phyloP scores from a whole-genome alignment of 2,329 filamentous ascomycete genomes.

The Arachnomyces sp. region DNA sequence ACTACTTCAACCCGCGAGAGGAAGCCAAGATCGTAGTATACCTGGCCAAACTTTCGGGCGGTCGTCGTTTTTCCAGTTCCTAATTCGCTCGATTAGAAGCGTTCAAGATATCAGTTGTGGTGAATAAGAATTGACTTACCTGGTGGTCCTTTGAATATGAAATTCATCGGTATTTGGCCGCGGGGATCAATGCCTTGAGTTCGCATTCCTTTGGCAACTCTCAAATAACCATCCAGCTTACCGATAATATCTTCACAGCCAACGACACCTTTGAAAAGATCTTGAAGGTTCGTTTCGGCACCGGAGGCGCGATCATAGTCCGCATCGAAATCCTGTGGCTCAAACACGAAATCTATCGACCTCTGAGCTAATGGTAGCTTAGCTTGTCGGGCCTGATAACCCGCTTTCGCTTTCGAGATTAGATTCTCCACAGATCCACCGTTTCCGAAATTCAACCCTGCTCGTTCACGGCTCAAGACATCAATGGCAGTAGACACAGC shows the following conservation, averaged over 20 bases:
- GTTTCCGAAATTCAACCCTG: constrained; percentile 63
- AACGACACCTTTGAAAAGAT: constrained; percentile 53
- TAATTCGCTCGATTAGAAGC: constrained; percentile 14
- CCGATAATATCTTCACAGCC: constrained; percentile 51
- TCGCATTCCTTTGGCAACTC: constrained; percentile 46
- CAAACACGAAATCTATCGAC: constrained; percentile 25
- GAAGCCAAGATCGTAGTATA: constrained; percentile 69
- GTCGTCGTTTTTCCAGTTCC: constrained; percentile 67
- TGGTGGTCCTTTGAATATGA: constrained; percentile 60
- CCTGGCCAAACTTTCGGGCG: constrained; percentile 65
- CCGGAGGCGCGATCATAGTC: constrained; percentile 48
- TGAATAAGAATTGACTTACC: constrained; percentile 35
- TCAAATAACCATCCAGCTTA: constrained; percentile 49
- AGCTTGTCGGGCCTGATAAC: constrained; percentile 39
- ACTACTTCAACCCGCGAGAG: constrained; percentile 53
- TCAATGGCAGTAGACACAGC: constrained; percentile 52
- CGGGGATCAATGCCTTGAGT: constrained; percentile 47
- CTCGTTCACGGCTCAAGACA: constrained; percentile 54
- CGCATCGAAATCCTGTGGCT: constrained; percentile 51
- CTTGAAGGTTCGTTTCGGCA: constrained; percentile 42
- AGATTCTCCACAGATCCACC: constrained; percentile 68
- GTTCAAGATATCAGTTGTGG: not conserved
- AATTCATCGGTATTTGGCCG: constrained; percentile 57
- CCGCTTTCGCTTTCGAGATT: constrained; percentile 49
- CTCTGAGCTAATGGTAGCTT: constrained; percentile 20